Base-by-base conservation (phyloP, 495 filamentous ascomycete genomes). In the Podospora comata region DNA sequence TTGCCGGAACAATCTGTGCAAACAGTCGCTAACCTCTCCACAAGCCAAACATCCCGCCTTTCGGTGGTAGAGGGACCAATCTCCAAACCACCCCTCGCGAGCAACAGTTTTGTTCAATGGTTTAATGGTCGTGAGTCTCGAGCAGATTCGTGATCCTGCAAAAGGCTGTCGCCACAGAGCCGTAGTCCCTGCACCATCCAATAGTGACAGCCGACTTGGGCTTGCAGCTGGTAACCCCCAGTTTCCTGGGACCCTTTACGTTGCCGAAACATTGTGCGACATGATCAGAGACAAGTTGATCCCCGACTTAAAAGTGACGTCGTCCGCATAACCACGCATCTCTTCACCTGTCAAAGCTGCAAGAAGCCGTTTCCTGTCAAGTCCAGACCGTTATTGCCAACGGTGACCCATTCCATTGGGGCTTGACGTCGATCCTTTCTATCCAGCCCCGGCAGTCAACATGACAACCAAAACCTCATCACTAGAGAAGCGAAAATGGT, bases 401-500 rank as follows among this genome's bases (percentile, higher is more conserved):
- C 39, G 13, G 6, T 11, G 39, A 32, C 30, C 30, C 15, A 2
- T 48, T 48, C 9, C 9, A 5, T 11, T 48, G 39, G 13, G 39
- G 6, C 5, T 48, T 6, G 9, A 48, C 7, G 15, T 5, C 30
- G 5, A 13, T 48, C 39, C 39, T 48, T 48, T 48, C 39, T 48
- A 48, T 11, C 9, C 15, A 48, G 9, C 9, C 39, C 0, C 15
- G 2, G 9, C 9, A 48, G 39, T n/a, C 55, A 23, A 19, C 55
- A 58, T 58, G 55, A 58, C 55, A 58, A n/a, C 55, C 18, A 11
- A 5, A 19, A 2, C n/a, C 55, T 7, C 55, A 6, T 11, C n/a
- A 19, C 55, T 19, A 58, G 55, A 58, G 23, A 58, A 58, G 13
- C 59, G 53, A 27, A 79, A 79, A 72, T 82, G 81, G 81, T 81